Conservation (phyloP, 345 rosid species). For the Lepidium africanum region DNA sequence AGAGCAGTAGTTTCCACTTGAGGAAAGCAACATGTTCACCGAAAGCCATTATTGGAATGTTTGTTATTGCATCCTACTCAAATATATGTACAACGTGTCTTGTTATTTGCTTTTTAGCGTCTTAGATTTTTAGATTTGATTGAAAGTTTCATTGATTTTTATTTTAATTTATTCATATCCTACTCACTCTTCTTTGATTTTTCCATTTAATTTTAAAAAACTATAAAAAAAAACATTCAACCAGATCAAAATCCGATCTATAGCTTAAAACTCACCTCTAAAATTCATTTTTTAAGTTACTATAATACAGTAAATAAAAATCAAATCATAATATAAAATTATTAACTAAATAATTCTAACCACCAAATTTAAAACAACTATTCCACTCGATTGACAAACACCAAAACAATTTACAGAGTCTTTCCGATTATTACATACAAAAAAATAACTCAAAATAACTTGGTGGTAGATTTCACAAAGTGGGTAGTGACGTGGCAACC, state of each 20-base stretch:
- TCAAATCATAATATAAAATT: too few relatives aligned
- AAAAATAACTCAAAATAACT: background rate
- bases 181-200: background rate
- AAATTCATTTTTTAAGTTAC: too few relatives aligned
- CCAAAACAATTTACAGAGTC: too few relatives aligned
- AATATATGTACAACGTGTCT: constrained; percentile 16
- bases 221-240: too few relatives aligned
- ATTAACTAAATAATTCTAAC: too few relatives aligned
- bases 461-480: constrained; percentile 3
- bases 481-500: constrained; percentile 28
- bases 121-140: background rate
- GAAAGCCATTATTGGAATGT: constrained; percentile 52
- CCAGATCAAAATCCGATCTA: too few relatives aligned
- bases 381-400: too few relatives aligned
- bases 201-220: too few relatives aligned
- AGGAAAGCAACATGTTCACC: constrained; percentile 34
- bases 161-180: background rate
- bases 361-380: too few relatives aligned
- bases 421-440: too few relatives aligned
- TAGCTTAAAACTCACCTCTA: too few relatives aligned
- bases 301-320: too few relatives aligned
- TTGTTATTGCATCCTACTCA: constrained; percentile 27
- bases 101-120: background rate
- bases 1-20: constrained; percentile 37
- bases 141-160: background rate